phyloP scores from a whole-genome alignment of 768 basidiomycete genomes.

The Gelatoporia subvermispora region DNA sequence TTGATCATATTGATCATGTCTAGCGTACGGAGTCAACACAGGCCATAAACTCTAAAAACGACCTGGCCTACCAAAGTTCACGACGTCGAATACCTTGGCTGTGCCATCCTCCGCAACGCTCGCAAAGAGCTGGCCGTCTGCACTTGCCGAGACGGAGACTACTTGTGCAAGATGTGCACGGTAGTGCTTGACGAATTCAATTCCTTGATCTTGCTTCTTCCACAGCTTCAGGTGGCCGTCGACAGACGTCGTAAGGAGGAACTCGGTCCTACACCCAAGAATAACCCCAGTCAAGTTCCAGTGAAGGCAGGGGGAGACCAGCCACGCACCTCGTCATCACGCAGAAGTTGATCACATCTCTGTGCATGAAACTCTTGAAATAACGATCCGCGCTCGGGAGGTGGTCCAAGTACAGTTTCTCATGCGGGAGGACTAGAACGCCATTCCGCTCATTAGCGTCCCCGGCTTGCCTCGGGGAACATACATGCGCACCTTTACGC shows the following conservation, averaged over 20 bases:
- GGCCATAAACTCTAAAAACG: neutral
- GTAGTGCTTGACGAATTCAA: conserved; percentile 98
- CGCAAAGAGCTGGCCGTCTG: conserved; percentile 89
- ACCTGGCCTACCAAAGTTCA: conserved; percentile 95
- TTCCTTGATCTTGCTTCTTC: conserved; percentile 95
- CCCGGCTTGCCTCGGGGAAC: neutral
- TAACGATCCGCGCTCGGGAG: conserved; percentile 91
- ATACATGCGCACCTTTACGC: conserved; percentile 61
- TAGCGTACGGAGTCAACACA: conserved; percentile 25
- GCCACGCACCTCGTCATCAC: conserved; percentile 76
- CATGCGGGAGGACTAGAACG: conserved; percentile 82
- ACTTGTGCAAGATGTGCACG: conserved; percentile 85
- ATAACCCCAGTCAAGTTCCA: neutral
- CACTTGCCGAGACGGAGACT: conserved; percentile 76
- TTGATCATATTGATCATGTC: conserved; percentile 99
- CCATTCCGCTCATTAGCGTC: neutral
- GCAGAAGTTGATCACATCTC: conserved; percentile 85
- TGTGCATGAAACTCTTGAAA: conserved; percentile 97
- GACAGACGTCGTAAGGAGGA: conserved; percentile 88
- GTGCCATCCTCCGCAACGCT: conserved; percentile 88
- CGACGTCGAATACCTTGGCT: conserved; percentile 94
- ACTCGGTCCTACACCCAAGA: conserved; percentile 67
- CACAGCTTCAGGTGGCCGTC: conserved; percentile 98
- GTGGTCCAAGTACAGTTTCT: conserved; percentile 88
- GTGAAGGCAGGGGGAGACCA: neutral